Conservation (phyloP, 768 basidiomycete genomes). For the Lentinula sp. region DNA sequence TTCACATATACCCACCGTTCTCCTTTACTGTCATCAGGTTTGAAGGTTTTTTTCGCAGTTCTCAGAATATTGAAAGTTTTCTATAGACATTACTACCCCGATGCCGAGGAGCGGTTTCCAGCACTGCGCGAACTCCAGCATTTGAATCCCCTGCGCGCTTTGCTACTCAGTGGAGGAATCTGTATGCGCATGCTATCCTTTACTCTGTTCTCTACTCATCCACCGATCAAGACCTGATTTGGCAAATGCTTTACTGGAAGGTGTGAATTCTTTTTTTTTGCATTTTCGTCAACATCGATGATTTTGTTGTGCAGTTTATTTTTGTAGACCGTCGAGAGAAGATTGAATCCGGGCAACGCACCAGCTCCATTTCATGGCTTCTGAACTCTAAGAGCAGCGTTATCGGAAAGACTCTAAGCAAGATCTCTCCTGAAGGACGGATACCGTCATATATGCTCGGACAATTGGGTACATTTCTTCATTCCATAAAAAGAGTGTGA, state of each 20-base stretch:
- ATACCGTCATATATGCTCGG: slow-evolving; percentile 76
- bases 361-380: slow-evolving; percentile 84
- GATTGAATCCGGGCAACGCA: slow-evolving; percentile 86
- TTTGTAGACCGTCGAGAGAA: slow-evolving; percentile 83
- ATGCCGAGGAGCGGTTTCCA: slow-evolving; percentile 78
- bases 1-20: slow-evolving; percentile 91
- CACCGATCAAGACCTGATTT: slow-evolving; percentile 62
- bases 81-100: slow-evolving; percentile 80
- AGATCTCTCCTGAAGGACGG: slow-evolving; percentile 54
- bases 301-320: slow-evolving; percentile 59
- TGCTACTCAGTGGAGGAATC: slow-evolving; percentile 78
- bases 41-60: slow-evolving; percentile 15
- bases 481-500: background rate
- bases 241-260: slow-evolving; percentile 96
- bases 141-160: slow-evolving; percentile 61
- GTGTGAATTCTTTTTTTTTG: slow-evolving; percentile 22
- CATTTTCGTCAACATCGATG: background rate
- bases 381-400: slow-evolving; percentile 82
- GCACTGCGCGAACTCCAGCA: slow-evolving; percentile 65
- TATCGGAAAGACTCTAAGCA: slow-evolving; percentile 68
- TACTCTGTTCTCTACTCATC: background rate
- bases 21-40: slow-evolving; percentile 88
- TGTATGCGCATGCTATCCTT: slow-evolving; percentile 47
- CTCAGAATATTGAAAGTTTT: slow-evolving; percentile 8
- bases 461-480: slow-evolving; percentile 51